Evolutionary conservation across 306 rosid species (phyloP), one percentile per base, ranked within the genome.

Genomic region (Mimosa pudica): DNA sequence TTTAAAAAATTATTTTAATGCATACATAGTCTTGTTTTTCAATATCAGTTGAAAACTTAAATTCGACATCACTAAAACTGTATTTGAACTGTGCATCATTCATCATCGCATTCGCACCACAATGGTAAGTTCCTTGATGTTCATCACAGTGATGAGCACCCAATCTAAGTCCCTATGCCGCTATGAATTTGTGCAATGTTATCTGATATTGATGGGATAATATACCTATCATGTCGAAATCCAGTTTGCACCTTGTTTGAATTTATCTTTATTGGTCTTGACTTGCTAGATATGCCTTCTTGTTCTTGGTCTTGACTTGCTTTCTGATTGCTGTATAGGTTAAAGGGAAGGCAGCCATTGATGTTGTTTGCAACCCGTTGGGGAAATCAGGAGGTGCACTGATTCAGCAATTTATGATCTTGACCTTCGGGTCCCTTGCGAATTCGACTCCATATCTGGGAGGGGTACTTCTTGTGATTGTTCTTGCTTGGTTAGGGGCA

Each of bases 341-440:
- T 47, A 96, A 96, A 78, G 99, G 99, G 61, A 96, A 96, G 92
- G 99, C 99, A 3, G 99, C 99, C 74, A 96, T 96, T 46, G 99
- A 96, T 79, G 98, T 93, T 1, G 99, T 96, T 66, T 96, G 99
- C 94, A 96, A 96, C 72, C 99, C 99, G n/a, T 75, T 96, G 85
- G 98, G 98, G 76, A 96, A 93, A 74, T 96, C 98, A 0, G 99
- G 99, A 0, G 99, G 99, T 10, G 98, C 99, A 55, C 87, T 93
- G 62, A 96, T 96, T 74, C 99, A 96, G 81, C 99, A 96, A 83
- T 93, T 96, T 74, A 96, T 96, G 99, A 96, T 96, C 80, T 82
- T 96, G 72, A 89, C 86, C 57, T 96, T 96, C 8, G 99, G 98
- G 44, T 96, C 99, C 36, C 96, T 96, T 0, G 98, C 99, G 5